Percentiles rank a stretch among this genome's conserved stretches.
phyloP scores from a whole-genome alignment of 305 asterid species.

The Coffea humblotiana region DNA sequence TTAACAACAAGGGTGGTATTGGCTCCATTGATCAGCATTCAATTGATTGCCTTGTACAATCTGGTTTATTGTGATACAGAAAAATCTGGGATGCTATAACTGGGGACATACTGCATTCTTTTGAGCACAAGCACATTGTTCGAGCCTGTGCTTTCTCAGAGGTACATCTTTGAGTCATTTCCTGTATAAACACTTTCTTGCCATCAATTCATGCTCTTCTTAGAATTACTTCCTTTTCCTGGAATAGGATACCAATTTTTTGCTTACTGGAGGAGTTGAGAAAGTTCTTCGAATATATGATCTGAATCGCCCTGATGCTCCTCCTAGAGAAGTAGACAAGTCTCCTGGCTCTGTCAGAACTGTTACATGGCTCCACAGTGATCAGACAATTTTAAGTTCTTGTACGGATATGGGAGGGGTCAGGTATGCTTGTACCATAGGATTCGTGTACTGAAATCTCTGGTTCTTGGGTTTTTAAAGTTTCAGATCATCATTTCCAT shows the following conservation, averaged over 20 bases:
- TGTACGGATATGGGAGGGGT: constrained; percentile 42
- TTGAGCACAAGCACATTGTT: constrained; percentile 41
- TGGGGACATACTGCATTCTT: constrained; percentile 35
- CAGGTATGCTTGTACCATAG: constrained; percentile 23
- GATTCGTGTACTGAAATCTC: background rate
- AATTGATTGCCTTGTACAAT: background rate
- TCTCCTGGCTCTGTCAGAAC: constrained; percentile 42
- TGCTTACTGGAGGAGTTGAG: constrained; percentile 42
- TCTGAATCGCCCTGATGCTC: constrained; percentile 34
- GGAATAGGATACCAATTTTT: constrained; percentile 32
- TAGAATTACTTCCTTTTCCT: background rate
- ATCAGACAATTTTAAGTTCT: constrained; percentile 44
- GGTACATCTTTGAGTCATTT: constrained; percentile 16
- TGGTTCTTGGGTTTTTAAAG: background rate
- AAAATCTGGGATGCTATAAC: constrained; percentile 40
- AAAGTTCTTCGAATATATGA: constrained; percentile 39
- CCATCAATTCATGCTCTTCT: background rate
- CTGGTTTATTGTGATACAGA: constrained; percentile 21
- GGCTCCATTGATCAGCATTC: background rate
- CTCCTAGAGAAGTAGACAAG: constrained; percentile 40
- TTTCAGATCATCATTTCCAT: background rate
- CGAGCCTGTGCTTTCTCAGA: constrained; percentile 41
- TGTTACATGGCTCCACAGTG: constrained; percentile 44
- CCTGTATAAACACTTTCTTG: background rate
- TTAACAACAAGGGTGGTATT: too few species aligned